Evolutionary conservation across 768 basidiomycete genomes (phyloP), one percentile per base, ranked within the genome.

Genomic region (Tricholoma furcatifolium): DNA sequence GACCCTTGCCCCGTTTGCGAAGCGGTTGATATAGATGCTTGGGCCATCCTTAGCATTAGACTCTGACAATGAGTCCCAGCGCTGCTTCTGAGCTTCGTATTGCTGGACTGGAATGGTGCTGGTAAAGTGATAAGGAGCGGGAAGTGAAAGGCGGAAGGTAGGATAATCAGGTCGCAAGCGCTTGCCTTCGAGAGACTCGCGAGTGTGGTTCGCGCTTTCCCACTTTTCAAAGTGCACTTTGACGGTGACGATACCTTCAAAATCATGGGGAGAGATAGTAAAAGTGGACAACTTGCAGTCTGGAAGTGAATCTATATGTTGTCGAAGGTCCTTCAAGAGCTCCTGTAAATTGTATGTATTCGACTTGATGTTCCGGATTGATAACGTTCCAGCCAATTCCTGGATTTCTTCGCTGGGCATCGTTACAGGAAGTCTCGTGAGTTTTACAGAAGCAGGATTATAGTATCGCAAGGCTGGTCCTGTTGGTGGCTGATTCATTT

Each of bases 51-150:
- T 68, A 34, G 75, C 64, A 56, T 70, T 71, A 20, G 65, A 56
- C 12, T 65, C 64, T 0, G 67, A 56, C 32, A 86, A 65, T 7
- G 70, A 64, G 34, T 78, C 70, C 83, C 82, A 85, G 18, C 72
- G 69, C 2, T 54, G 62, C 50, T 66, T 75, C 63, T 85, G 82
- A 4, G 80, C 77, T 21, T 66, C 62, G 63, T 80, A 81, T 53
- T 85, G 83, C 23, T 70, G 73, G 9, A 54, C 45, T 1, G 79
- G 71, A 40, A 84, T 75, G 23, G 64, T 69, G 38, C 82, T 75
- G 12, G 71, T 70, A 63, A 83, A 86, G 44, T 76, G 68, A 56
- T 80, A 69, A 1, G 80, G 77, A 56, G 75, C 69, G 0, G 80
- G 79, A 42, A 81, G 75, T 23, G 68, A 69, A 17, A 76, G 57